Evolutionary conservation across 345 rosid species (phyloP), one percentile per base, ranked within the genome.

Genomic region (Brassica napus): DNA sequence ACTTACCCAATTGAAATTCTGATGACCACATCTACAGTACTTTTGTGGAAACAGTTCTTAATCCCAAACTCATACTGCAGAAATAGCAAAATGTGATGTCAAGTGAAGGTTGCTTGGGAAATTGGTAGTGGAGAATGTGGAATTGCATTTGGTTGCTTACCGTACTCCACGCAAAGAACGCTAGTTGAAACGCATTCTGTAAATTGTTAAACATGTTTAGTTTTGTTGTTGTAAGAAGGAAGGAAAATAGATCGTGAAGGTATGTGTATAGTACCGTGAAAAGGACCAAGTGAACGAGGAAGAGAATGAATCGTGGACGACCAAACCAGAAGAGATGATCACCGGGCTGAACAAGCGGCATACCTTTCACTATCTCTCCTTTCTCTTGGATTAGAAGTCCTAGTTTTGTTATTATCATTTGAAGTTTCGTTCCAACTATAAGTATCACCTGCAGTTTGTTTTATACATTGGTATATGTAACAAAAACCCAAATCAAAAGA

Each of bases 291-390:
- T 96, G 93, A 82, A 96, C 85, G 76, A 96, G 97, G 82, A 75
- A 93, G 83, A 96, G 94, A 3, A 92, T 58, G 82, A 96, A 87
- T 24, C 83, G 85, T 0, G 99, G 99, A 0, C 90, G 83, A 28
- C 89, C 90, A 63, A 96, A 93, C 99, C 99, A 96, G 89, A 93
- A 96, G 69, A 93, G 86, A 37, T 93, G 82, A 73, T 95, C 97
- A 12, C 90, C 93, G 1, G 87, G 98, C 73, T 91, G 84, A 76
- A 95, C 99, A 4, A 95, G 86, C 0, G 92, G 98, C 9, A 86
- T 89, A 12, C 98, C 99, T 85, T 82, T 93, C 32, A 95, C 85
- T 4, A 95, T 87, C 23, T 86, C 87, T 31, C 97, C 97, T 77
- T 87, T 86, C 44, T 89, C 94, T 73, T 88, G 91, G 80, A 93